phyloP scores from a whole-genome alignment of 805 yeast species.

The Starmerella lactis-condensi region DNA sequence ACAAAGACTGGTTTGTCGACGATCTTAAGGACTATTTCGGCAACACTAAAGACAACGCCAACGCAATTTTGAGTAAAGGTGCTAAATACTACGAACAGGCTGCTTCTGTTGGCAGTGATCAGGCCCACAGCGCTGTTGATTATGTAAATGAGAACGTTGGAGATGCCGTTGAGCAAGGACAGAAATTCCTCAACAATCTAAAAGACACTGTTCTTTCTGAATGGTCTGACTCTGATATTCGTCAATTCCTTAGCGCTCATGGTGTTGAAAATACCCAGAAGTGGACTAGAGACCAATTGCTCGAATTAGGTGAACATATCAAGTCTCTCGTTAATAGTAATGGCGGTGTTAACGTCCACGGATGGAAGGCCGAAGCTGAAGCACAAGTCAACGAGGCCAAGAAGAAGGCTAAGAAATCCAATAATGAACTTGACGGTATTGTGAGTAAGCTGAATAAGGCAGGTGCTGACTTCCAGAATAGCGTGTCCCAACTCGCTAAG shows the following conservation, averaged over 20 bases:
- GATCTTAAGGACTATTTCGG: conserved; percentile 16
- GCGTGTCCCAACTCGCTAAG: background rate
- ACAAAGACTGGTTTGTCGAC: conserved; percentile 20
- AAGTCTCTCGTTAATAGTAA: background rate
- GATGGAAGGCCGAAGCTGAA: background rate
- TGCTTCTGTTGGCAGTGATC: conserved; percentile 1
- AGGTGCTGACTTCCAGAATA: background rate
- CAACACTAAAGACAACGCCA: conserved; percentile 8
- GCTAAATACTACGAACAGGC: conserved; percentile 11
- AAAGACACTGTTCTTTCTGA: background rate
- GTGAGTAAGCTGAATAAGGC: background rate
- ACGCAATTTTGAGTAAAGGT: conserved; percentile 13
- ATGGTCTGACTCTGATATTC: background rate
- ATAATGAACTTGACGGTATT: background rate
- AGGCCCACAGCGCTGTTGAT: background rate
- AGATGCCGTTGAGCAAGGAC: background rate
- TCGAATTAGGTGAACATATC: background rate
- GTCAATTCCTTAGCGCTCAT: background rate
- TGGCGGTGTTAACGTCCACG: background rate
- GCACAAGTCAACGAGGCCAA: conserved; percentile 1
- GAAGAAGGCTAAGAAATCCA: conserved; percentile 1
- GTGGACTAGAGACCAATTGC: background rate
- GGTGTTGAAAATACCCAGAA: background rate
- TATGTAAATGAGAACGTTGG: background rate
- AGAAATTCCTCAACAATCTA: background rate